phyloP scores from a whole-genome alignment of 202 grass and related monocot genomes.

The Setaria viridis region DNA sequence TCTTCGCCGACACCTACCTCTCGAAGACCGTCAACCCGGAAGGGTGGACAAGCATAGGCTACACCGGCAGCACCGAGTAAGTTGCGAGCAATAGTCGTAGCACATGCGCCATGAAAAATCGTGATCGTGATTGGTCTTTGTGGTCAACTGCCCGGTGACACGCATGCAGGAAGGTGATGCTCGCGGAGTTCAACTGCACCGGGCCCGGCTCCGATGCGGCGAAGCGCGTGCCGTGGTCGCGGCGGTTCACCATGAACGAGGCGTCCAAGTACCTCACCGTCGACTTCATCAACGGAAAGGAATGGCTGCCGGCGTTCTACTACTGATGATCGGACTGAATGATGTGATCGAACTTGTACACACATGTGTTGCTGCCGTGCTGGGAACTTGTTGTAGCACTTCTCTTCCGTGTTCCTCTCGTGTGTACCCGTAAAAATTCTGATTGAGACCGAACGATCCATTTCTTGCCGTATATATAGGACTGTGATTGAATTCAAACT shows the following conservation, averaged over 20 bases:
- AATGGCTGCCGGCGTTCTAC: slow-evolving; percentile 86
- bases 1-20: slow-evolving; percentile 79
- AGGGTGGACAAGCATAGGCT: slow-evolving; percentile 72
- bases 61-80: slow-evolving; percentile 62
- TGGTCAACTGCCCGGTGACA: not conserved
- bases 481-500: not conserved
- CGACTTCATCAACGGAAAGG: slow-evolving; percentile 83
- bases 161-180: slow-evolving; percentile 57
- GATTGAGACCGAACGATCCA: not conserved
- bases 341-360: not conserved
- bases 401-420: not conserved
- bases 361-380: not conserved
- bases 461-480: slow-evolving; percentile 18
- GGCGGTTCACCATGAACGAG: slow-evolving; percentile 48
- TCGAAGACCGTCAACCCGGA: slow-evolving; percentile 71
- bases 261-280: slow-evolving; percentile 60
- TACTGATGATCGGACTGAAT: slow-evolving; percentile 33
- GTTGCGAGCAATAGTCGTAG: not conserved
- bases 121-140: not conserved
- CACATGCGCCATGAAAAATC: too few relatives aligned
- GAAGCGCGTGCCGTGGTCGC: slow-evolving; percentile 41
- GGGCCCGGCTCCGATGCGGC: slow-evolving; percentile 55
- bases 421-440: not conserved
- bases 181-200: slow-evolving; percentile 72
- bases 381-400: not conserved